A percentile compares a stretch with the other conserved stretches of the same genome.
Evolutionary conservation across 441 rosid genomes (phyloP).

Genomic region (Eugenia klotzschiana): DNA sequence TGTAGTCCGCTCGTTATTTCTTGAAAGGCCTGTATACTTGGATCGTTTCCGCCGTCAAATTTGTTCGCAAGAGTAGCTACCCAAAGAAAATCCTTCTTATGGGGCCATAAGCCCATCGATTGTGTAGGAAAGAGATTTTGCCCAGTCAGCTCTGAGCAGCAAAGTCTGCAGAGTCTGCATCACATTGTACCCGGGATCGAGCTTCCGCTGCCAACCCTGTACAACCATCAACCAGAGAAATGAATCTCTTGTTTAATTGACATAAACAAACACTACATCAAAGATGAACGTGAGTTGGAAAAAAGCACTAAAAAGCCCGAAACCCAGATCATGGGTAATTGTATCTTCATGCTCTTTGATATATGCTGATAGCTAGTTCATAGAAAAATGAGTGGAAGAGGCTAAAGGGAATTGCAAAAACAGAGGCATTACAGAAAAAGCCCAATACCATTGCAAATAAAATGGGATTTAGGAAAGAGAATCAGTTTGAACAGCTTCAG

Average conservation of each 20-base stretch:
- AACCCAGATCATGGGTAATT: neutral
- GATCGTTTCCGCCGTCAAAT: constrained; percentile 24
- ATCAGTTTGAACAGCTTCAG: neutral
- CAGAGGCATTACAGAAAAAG: neutral
- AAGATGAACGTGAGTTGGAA: neutral
- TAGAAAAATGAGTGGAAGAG: neutral
- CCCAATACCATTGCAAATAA: neutral
- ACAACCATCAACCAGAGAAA: constrained; percentile 1
- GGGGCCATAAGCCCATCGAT: constrained; percentile 98
- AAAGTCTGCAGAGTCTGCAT: constrained; percentile 88
- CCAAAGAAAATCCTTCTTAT: constrained; percentile 12
- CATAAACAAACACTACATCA: neutral
- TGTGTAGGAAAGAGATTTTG: constrained; percentile 87
- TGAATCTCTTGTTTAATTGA: neutral
- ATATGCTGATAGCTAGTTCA: neutral
- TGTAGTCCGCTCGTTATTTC: constrained; percentile 12
- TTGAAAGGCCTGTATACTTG: constrained; percentile 9
- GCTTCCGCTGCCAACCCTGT: constrained; percentile 98
- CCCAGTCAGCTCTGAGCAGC: constrained; percentile 90
- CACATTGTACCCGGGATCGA: constrained; percentile 82
- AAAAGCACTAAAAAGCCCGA: neutral
- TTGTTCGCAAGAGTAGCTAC: constrained; percentile 11
- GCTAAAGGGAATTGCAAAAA: neutral
- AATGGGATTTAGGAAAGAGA: neutral
- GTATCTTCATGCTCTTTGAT: neutral